phyloP scores from a whole-genome alignment of 495 filamentous ascomycete genomes.

The Penicillium pulvis region DNA sequence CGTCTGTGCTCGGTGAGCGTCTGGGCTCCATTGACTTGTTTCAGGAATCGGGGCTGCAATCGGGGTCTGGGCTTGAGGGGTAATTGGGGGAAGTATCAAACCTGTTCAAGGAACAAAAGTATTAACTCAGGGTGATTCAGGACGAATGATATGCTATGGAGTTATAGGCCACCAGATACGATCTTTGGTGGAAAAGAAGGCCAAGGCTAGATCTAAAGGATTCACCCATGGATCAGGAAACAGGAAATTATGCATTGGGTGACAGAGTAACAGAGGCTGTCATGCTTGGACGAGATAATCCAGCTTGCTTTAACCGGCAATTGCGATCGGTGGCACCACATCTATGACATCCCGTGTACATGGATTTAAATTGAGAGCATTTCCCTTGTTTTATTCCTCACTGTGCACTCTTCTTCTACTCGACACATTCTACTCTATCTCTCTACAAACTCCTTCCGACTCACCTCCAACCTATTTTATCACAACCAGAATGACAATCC shows the following conservation, averaged over 20 bases:
- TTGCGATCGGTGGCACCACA: slow-evolving; percentile 2
- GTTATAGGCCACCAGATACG: not conserved
- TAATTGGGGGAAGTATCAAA: not conserved
- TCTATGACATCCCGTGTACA: slow-evolving; percentile 9
- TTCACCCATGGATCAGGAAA: slow-evolving; percentile 9
- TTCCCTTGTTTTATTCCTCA: not conserved
- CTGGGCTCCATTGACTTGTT: not conserved
- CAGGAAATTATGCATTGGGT: not conserved
- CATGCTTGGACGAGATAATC: not conserved
- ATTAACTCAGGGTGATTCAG: not conserved
- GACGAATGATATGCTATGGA: not conserved
- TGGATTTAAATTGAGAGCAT: not conserved
- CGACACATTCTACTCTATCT: not conserved
- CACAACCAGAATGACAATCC: slow-evolving; percentile 18
- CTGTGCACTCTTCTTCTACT: not conserved
- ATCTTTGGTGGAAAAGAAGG: not conserved
- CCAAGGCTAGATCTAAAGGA: not conserved
- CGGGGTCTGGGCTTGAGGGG: slow-evolving; percentile 2
- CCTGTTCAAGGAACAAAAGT: not conserved
- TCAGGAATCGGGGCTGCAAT: not conserved
- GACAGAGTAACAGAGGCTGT: not conserved
- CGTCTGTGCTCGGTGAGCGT: not conserved
- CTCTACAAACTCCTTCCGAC: not conserved
- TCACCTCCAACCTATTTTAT: not conserved
- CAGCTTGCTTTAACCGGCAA: not conserved